A percentile compares a stretch with the other conserved stretches of the same genome.
Evolutionary conservation across 129 eudicot species (phyloP).

Genomic region (Arctium lappa): DNA sequence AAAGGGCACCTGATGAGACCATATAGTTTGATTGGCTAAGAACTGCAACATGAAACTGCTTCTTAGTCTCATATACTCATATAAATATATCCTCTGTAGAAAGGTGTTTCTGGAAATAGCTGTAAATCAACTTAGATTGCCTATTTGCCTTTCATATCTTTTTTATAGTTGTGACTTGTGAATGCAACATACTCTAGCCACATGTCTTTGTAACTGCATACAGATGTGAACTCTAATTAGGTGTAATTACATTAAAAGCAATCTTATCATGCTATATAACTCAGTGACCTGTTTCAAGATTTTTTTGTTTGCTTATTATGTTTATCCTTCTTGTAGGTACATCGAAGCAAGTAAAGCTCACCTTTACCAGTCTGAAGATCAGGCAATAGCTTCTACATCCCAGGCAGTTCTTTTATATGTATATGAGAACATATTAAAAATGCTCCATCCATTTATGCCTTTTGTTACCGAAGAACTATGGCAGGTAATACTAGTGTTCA

Average conservation of each 20-base stretch:
- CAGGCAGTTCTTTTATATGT: slow-evolving; percentile 92
- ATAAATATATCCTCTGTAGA: too few relatives aligned
- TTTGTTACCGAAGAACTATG: slow-evolving; percentile 96
- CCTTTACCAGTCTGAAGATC: slow-evolving; percentile 63
- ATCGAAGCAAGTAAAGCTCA: slow-evolving; percentile 99
- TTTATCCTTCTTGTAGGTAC: slow-evolving; percentile 51
- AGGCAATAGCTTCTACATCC: slow-evolving; percentile 47
- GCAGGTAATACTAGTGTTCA: slow-evolving; percentile 50
- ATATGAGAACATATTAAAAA: slow-evolving; percentile 70
- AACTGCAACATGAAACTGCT: too few relatives aligned
- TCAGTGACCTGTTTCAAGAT: not conserved
- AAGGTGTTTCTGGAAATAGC: too few relatives aligned
- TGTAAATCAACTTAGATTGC: too few relatives aligned
- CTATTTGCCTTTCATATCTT: too few relatives aligned
- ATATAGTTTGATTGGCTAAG: too few relatives aligned
- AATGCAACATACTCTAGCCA: too few relatives aligned
- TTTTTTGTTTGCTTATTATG: not conserved
- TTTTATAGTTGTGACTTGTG: too few relatives aligned
- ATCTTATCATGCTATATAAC: not conserved
- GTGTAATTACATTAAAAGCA: not conserved
- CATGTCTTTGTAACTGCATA: not conserved
- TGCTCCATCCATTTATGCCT: slow-evolving; percentile 97
- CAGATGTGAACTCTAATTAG: not conserved
- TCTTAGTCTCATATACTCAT: too few relatives aligned
- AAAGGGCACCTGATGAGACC: too few relatives aligned